These are phyloP conservation scores for Dendrobium catenatum DNA, from an alignment of 106 monocot genomes.

Conservation along the genomic window DNA sequence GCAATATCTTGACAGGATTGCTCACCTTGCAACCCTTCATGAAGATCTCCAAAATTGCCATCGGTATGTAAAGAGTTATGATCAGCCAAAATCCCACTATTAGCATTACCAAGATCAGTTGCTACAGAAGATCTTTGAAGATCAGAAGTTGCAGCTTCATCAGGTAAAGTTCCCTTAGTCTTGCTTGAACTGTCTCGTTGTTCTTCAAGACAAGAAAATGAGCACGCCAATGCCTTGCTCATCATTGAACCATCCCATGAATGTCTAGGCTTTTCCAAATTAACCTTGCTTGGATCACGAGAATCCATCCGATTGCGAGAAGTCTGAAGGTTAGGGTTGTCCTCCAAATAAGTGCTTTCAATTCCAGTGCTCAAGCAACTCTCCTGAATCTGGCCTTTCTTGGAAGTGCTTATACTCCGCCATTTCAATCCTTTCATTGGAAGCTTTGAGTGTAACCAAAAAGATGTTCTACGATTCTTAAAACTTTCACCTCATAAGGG, in stretches of 20 bases:
- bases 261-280: conserved; percentile 55
- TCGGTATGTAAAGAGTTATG: conserved; percentile 10
- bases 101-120: background rate
- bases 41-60: conserved; percentile 13
- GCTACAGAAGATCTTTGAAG: conserved; percentile 2
- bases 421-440: conserved; percentile 26
- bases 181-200: conserved; percentile 18
- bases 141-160: conserved; percentile 15
- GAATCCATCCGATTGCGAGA: conserved; percentile 44
- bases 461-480: conserved; percentile 20
- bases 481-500: conserved; percentile 8
- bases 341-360: conserved; percentile 18
- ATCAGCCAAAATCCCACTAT: conserved; percentile 3
- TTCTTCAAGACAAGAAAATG: conserved; percentile 72
- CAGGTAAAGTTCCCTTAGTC: conserved; percentile 17
- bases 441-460: conserved; percentile 37
- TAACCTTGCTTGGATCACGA: conserved; percentile 22
- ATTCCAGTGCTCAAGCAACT: background rate
- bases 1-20: conserved; percentile 18
- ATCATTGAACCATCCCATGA: conserved; percentile 89
- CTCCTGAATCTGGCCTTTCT: conserved; percentile 12
- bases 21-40: conserved; percentile 12
- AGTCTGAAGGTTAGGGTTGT: conserved; percentile 23
- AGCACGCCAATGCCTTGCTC: conserved; percentile 61
- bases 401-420: conserved; percentile 11